These are phyloP conservation scores for Sungouiella blattae DNA, from an alignment of 805 yeast species.

Conservation along the genomic window DNA sequence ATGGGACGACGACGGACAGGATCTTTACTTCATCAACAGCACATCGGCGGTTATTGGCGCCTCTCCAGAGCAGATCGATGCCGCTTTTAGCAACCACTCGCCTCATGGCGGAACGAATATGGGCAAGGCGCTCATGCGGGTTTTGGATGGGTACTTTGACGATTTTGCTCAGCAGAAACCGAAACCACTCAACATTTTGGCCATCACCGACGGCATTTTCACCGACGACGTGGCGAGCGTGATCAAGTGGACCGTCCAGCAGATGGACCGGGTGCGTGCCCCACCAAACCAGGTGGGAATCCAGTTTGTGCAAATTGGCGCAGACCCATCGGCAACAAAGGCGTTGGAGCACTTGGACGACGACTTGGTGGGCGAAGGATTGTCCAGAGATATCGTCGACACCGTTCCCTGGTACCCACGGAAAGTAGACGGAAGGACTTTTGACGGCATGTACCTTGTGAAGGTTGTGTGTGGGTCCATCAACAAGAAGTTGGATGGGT, in stretches of 20 bases:
- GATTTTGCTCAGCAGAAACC: slow-evolving; percentile 8
- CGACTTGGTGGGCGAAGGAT: neutral
- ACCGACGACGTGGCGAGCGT: slow-evolving; percentile 13
- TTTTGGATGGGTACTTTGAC: slow-evolving; percentile 8
- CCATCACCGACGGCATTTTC: slow-evolving; percentile 14
- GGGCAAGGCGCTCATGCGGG: slow-evolving; percentile 11
- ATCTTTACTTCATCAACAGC: slow-evolving; percentile 11
- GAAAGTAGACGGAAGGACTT: slow-evolving; percentile 9
- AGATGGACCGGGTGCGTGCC: slow-evolving; percentile 8
- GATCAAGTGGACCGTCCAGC: slow-evolving; percentile 11
- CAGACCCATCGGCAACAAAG: slow-evolving; percentile 8
- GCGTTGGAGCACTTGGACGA: slow-evolving; percentile 10
- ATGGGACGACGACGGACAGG: slow-evolving; percentile 16
- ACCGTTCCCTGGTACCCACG: slow-evolving; percentile 12
- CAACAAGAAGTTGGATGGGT: slow-evolving; percentile 11
- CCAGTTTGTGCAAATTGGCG: slow-evolving; percentile 14
- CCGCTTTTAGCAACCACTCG: slow-evolving; percentile 6
- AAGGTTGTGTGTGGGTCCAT: slow-evolving; percentile 15
- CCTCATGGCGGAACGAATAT: slow-evolving; percentile 13
- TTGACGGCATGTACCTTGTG: slow-evolving; percentile 12
- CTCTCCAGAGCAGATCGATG: slow-evolving; percentile 8
- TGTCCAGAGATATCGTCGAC: slow-evolving; percentile 10
- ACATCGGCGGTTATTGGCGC: slow-evolving; percentile 4
- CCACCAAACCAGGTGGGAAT: slow-evolving; percentile 12
- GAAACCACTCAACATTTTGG: slow-evolving; percentile 12